These are phyloP conservation scores for Cystofilobasidium capitatum DNA, from an alignment of 768 basidiomycete genomes.

Conservation along the genomic window DNA sequence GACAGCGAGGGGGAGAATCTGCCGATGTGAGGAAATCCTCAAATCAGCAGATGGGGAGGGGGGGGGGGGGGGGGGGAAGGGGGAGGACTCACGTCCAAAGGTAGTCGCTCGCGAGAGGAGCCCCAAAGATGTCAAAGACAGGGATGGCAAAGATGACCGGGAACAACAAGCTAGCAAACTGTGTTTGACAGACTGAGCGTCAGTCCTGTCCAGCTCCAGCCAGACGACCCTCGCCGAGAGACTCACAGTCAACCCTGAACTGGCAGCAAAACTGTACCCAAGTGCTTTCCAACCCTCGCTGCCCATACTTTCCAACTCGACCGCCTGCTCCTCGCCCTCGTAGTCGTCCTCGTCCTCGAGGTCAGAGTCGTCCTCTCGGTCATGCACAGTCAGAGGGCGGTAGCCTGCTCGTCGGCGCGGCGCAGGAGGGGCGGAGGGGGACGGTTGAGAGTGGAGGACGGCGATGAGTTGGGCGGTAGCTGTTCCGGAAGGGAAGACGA, in stretches of 20 bases:
- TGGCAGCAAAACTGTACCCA: slow-evolving; percentile 64
- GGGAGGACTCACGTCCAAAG: slow-evolving; percentile 55
- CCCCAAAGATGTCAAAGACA: slow-evolving; percentile 42
- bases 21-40: not conserved
- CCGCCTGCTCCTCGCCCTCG: slow-evolving; percentile 39
- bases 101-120: slow-evolving; percentile 73
- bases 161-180: slow-evolving; percentile 83
- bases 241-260: slow-evolving; percentile 65
- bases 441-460: slow-evolving; percentile 59
- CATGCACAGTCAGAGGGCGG: slow-evolving; percentile 21
- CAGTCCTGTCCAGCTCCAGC: not conserved
- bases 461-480: slow-evolving; percentile 92
- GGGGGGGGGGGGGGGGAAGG: not conserved
- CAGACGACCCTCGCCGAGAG: not conserved
- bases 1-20: slow-evolving; percentile 77
- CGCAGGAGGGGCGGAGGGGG: slow-evolving; percentile 52
- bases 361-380: slow-evolving; percentile 30
- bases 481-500: slow-evolving; percentile 88
- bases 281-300: slow-evolving; percentile 68
- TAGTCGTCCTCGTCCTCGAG: slow-evolving; percentile 29
- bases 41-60: too few species aligned
- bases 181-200: slow-evolving; percentile 21
- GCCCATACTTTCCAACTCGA: slow-evolving; percentile 33
- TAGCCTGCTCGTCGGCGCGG: slow-evolving; percentile 28
- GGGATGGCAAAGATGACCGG: slow-evolving; percentile 81